These are phyloP conservation scores for Cryptococcus neoformans DNA, from an alignment of 1,284 basidiomycete genomes.

Conservation along the genomic window DNA sequence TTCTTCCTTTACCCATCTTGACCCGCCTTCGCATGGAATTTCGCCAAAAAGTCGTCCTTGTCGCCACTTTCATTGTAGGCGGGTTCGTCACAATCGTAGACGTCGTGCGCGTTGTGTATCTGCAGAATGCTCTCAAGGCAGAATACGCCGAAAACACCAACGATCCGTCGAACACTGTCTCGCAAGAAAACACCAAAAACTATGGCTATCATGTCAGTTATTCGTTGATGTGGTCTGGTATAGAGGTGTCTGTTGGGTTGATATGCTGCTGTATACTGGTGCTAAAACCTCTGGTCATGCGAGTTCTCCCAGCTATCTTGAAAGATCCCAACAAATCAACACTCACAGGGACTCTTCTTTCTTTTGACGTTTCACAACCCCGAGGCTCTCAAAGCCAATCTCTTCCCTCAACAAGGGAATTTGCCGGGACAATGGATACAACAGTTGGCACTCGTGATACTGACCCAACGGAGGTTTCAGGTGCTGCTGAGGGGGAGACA, in stretches of 20 bases:
- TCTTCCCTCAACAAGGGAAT: background rate
- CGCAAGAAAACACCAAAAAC: conserved; percentile 20
- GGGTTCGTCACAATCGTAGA: conserved; percentile 48
- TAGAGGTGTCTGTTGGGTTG: conserved; percentile 46
- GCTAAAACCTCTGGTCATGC: conserved; percentile 45
- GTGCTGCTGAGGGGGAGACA: background rate
- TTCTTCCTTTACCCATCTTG: conserved; percentile 46
- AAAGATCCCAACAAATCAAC: conserved; percentile 2
- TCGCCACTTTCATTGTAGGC: conserved; percentile 45
- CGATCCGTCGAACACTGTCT: background rate
- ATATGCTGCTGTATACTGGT: conserved; percentile 46
- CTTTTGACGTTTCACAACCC: background rate
- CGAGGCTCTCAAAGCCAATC: background rate
- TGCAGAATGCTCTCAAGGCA: conserved; percentile 37
- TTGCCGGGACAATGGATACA: too few relatives aligned
- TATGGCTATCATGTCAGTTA: conserved; percentile 41
- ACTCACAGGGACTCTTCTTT: background rate
- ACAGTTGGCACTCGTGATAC: background rate
- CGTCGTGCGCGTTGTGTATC: conserved; percentile 44
- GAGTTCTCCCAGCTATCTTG: conserved; percentile 24
- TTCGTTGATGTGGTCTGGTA: conserved; percentile 45
- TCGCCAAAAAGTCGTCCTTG: conserved; percentile 44
- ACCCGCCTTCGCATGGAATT: conserved; percentile 45
- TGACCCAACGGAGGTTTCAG: background rate
- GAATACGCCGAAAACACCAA: conserved; percentile 11